Evolutionary conservation across 2,329 filamentous ascomycete genomes (phyloP), one percentile per base, ranked within the genome.

Genomic region (Diaporthe aspalathi): DNA sequence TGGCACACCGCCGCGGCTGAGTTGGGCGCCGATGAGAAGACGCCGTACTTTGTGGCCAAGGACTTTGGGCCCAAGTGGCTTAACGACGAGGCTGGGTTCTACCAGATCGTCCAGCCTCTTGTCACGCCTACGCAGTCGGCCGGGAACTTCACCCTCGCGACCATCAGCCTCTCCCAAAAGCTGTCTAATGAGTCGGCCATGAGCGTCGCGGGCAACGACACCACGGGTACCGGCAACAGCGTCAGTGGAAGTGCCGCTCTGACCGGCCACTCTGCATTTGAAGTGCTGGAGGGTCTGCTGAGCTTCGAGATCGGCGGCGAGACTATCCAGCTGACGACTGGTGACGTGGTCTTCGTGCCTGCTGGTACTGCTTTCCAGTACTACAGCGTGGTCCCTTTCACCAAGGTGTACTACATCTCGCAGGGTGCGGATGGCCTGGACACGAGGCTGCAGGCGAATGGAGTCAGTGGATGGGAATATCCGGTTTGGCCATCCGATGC

Each of bases 51-150:
- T 72, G 72, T 85, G 47, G 84, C 84, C 40, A 85, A 84, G 72
- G 80, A 82, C 73, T 83, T 82, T 70, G 84, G 84, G 0, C 83
- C 83, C 12, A 85, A 84, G 74, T 84, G 82, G 70, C 78, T 86
- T 5, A 82, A 81, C 74, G 76, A 76, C 24, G 75, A 78, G 57
- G 75, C 76, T 22, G 80, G 79, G 53, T 67, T 75, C 35, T 85
- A 85, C 75, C 80, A 83, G 74, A 79, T 86, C 68, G 76, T 86
- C 2, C 80, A 82, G 72, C 83, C 84, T 2, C 80, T 86, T 43
- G 80, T 84, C 20, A 83, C 83, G 2, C 75, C 78, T 6, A 72
- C 75, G 20, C 81, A 84, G 74, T 81, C 81, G 35, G 80, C 79
- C 5, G 78, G 75, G 4, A 83, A 82, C 72, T 85, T 84, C 74